Evolutionary conservation across 1,284 basidiomycete species (phyloP).

Genomic region (Leccinum griseonigrum): DNA sequence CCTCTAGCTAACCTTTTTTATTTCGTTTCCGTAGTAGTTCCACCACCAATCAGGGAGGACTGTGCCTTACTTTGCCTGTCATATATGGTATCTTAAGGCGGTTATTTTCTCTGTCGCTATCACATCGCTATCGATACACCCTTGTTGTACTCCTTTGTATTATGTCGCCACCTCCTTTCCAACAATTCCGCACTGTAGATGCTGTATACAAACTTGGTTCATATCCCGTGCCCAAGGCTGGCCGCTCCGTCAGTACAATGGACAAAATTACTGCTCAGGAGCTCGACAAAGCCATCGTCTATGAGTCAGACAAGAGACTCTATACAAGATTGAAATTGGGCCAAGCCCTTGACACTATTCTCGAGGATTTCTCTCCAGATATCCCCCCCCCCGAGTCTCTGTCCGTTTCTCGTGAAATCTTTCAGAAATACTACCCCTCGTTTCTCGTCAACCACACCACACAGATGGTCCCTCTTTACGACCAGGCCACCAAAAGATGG

Average conservation of each 20-base stretch:
- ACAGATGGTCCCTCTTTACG: not conserved
- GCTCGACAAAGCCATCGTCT: not conserved
- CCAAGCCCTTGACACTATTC: not conserved
- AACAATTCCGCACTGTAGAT: not conserved
- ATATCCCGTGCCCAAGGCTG: not conserved
- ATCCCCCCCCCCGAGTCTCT: not conserved
- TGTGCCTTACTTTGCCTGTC: not conserved
- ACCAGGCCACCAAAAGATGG: not conserved
- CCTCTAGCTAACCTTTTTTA: not conserved
- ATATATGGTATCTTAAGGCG: not conserved
- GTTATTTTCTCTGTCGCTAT: too few relatives aligned
- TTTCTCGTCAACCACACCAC: not conserved
- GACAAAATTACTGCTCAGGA: not conserved
- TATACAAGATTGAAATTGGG: not conserved
- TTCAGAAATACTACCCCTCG: not conserved
- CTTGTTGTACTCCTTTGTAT: too few relatives aligned
- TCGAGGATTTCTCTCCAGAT: not conserved
- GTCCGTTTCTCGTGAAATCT: not conserved
- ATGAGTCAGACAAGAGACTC: not conserved
- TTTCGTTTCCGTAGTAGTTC: not conserved
- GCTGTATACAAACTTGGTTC: not conserved
- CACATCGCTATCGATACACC: too few relatives aligned
- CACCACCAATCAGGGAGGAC: not conserved
- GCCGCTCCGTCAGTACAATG: not conserved
- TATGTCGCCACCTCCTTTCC: not conserved